Evolutionary conservation across 345 rosid species (phyloP).

Genomic region (Melaleuca alternifolia): DNA sequence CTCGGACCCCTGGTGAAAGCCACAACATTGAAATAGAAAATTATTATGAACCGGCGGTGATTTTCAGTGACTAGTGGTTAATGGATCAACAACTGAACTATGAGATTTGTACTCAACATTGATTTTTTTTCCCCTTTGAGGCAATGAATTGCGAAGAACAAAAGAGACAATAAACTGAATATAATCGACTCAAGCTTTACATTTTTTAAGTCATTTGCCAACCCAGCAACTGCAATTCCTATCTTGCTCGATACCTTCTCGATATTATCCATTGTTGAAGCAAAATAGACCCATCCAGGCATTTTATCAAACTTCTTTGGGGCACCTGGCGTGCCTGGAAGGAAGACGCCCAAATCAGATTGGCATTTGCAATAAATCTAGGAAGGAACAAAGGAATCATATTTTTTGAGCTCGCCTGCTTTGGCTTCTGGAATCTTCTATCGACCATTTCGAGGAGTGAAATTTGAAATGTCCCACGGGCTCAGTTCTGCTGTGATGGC

Average conservation of each 20-base stretch:
- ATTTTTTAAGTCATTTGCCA: background rate
- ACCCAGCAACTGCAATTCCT: constrained; percentile 19
- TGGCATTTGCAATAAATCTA: background rate
- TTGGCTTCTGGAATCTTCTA: constrained; percentile 44
- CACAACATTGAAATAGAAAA: background rate
- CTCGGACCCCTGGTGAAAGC: background rate
- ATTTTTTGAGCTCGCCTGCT: constrained; percentile 26
- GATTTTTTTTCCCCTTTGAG: background rate
- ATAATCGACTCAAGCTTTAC: background rate
- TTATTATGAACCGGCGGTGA: background rate
- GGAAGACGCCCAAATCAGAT: background rate
- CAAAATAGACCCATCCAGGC: constrained; percentile 6
- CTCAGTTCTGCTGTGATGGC: background rate
- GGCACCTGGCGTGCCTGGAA: background rate
- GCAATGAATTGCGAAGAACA: background rate
- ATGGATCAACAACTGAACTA: background rate
- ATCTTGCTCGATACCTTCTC: constrained; percentile 46
- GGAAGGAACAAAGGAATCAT: background rate
- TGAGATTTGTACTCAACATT: background rate
- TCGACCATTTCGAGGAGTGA: constrained; percentile 28
- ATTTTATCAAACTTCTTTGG: constrained; percentile 16
- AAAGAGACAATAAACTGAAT: background rate
- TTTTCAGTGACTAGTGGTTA: background rate
- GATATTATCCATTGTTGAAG: background rate
- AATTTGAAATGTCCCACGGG: background rate